Conservation (phyloP, 1,284 basidiomycete genomes). For the Melampsora americana region DNA sequence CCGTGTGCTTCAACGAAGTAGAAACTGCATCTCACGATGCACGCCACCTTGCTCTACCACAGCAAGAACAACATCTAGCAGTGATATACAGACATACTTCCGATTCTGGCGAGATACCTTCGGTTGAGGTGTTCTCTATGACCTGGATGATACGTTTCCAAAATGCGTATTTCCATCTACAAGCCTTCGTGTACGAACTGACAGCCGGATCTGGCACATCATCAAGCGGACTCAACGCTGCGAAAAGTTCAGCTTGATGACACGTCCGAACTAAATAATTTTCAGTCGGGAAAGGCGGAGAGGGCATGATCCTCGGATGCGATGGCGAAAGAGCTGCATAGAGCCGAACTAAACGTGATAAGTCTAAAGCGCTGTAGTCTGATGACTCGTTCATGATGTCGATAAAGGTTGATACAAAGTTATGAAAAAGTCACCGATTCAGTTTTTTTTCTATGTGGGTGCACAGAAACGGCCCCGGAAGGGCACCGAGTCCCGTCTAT, state of each 20-base stretch:
- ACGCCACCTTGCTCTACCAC: too few relatives aligned
- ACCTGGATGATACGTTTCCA: constrained; percentile 27
- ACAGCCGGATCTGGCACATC: not conserved
- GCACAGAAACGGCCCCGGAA: too few relatives aligned
- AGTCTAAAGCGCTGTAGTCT: constrained; percentile 5
- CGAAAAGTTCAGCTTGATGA: constrained; percentile 20
- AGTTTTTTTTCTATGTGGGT: too few relatives aligned
- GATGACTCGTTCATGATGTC: not conserved
- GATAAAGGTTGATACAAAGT: too few relatives aligned
- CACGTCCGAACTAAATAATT: not conserved
- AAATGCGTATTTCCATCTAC: constrained; percentile 23
- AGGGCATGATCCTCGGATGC: constrained; percentile 8
- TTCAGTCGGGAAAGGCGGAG: constrained; percentile 22
- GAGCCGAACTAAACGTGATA: constrained; percentile 1
- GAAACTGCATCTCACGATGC: too few relatives aligned
- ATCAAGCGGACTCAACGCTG: not conserved
- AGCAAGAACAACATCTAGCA: not conserved
- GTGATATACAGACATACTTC: not conserved
- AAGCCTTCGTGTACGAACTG: not conserved
- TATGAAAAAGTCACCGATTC: too few relatives aligned
- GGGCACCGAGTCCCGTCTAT: too few relatives aligned
- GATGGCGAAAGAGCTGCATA: constrained; percentile 21
- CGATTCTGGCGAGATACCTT: not conserved
- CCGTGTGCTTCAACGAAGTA: not conserved
- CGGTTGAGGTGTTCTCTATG: not conserved